Base-by-base conservation (phyloP, 2,329 filamentous ascomycete genomes). In the Nakataea oryzae region DNA sequence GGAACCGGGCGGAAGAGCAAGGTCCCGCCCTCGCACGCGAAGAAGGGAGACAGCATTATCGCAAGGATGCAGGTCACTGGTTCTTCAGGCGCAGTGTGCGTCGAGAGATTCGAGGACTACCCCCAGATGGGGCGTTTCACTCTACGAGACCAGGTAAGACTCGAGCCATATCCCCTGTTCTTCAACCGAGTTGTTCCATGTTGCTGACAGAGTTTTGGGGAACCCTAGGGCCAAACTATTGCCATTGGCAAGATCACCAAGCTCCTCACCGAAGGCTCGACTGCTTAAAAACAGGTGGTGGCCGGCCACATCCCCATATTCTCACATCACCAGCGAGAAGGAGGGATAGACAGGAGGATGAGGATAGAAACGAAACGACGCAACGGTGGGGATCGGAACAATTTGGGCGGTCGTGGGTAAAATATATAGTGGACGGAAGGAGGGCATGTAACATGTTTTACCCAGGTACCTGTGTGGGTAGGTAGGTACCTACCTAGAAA, bases 191-290 rank as follows among this genome's bases (percentile, higher is more conserved):
- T 68, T 29, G 58, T 54, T 59, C 58, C 62, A 29, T 58, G 69
- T 69, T 69, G 69, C 66, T 63, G 65, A 63, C 21, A 27, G 61
- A 24, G 54, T n/a, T 24, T 8, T 29, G 5, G 27, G 34, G 13
- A 30, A 66, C 60, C 72, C 62, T 72, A 97, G 87, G 95, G 95
- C 70, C 93, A 97, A 89, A 99, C 95, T 0, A 97, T 99, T 79
- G 95, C 95, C 62, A 99, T 99, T 78, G 95, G 95, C 72, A 99
- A 99, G 85, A 96, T 99, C 74, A 97, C 91, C 64, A 97, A 93
- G 83, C 84, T 99, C 66, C 81, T 86, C 69, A 68, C 66, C 3
- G 70, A 72, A 27, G 63, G 67, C 54, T 54, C 62, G 9, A 56
- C 57, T 55, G 64, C 66, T 67, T 70, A 68, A 66, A 60, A 21